These are phyloP conservation scores for Aspergillus homomorphus DNA, from an alignment of 495 filamentous ascomycete species.

Conservation along the genomic window DNA sequence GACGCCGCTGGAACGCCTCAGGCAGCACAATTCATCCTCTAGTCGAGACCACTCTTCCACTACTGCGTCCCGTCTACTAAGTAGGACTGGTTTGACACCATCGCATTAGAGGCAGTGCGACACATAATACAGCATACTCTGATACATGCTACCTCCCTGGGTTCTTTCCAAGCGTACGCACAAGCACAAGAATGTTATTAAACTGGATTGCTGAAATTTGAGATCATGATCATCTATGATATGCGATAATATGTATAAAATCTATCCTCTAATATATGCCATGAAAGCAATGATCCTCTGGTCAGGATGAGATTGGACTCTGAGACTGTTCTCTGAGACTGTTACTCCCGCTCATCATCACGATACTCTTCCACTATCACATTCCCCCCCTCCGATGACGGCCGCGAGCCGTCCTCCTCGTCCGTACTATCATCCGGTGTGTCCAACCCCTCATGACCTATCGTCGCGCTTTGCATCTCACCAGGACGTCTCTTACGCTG, in stretches of 20 bases:
- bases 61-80: neutral
- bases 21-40: neutral
- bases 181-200: too few relatives aligned
- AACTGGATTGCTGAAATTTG: neutral
- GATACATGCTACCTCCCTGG: too few relatives aligned
- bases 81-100: neutral
- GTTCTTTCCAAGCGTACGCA: too few relatives aligned
- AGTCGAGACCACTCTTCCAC: too few relatives aligned
- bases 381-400: slow-evolving; percentile 15
- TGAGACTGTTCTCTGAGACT: neutral
- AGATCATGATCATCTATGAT: slow-evolving; percentile 5
- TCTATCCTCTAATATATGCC: slow-evolving; percentile 9
- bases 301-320: neutral
- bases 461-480: slow-evolving; percentile 23
- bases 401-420: slow-evolving; percentile 30
- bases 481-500: slow-evolving; percentile 62
- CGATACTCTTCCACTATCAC: slow-evolving; percentile 19
- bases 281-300: neutral
- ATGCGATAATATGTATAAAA: slow-evolving; percentile 4
- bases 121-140: too few relatives aligned
- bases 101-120: too few relatives aligned
- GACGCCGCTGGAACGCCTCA: slow-evolving; percentile 1
- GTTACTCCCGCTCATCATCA: neutral
- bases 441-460: slow-evolving; percentile 18
- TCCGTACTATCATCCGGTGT: slow-evolving; percentile 34